Base-by-base conservation (phyloP, 352 stramenopile genomes). In the Pythium pyrilobum region DNA sequence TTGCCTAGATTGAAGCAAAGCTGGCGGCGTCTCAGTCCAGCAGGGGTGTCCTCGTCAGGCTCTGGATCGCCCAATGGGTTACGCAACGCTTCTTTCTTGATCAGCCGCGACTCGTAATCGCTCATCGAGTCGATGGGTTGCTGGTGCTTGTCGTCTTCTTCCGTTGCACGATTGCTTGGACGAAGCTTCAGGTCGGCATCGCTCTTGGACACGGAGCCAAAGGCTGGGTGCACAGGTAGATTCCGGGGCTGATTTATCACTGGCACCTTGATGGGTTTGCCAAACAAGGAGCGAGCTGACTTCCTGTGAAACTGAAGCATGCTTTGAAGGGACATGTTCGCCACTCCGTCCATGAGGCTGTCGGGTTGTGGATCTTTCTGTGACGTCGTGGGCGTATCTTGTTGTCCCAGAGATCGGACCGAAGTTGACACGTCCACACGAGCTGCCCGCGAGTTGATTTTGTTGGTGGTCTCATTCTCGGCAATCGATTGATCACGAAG, bases 121-220 rank as follows among this genome's bases (percentile, higher is more conserved):
- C 82, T 91, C 85, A 95, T 95, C 4, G 87, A 77, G 24, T 92
- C 85, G 39, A 95, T 92, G 5, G 85, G 81, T 33, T 92, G 77
- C 12, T 74, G 74, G 48, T 93, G 82, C 57, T 91, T 93, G 44
- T 89, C 78, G 48, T 93, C 80, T 50, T 95, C 76, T 51, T 89
- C 75, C 4, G 69, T 56, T 18, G 77, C 77, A 36, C 70, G 73
- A 49, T 70, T 72, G 54, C 81, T 87, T 25, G 81, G 77, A 3
- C 72, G 66, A 4, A 90, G 49, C 42, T 83, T 82, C 39, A 87
- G 49, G 18, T 64, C 52, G 20, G 44, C 45, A 2, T 58, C 41
- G 1, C 67, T 57, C 3, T 67, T 53, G 24, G 46, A 29, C 65
- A 54, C 27, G 55, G 61, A 13, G 31, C 31, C 13, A 13, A 36